Evolutionary conservation across 2,329 filamentous ascomycete genomes (phyloP).

Genomic region (Alternaria brassicicola): DNA sequence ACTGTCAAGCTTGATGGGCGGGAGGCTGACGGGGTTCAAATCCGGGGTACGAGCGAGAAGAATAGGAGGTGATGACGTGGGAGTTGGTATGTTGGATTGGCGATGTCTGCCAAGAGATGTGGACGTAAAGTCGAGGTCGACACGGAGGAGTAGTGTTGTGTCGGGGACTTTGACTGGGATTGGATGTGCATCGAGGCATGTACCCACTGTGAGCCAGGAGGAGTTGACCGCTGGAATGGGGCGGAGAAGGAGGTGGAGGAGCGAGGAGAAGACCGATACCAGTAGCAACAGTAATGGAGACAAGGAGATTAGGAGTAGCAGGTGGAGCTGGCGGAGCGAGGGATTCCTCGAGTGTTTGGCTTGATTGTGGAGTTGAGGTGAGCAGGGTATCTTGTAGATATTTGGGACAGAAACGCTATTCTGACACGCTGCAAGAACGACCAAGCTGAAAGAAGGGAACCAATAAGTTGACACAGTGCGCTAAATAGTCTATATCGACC

Average conservation of each 20-base stretch:
- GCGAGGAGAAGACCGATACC: neutral
- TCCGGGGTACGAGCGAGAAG: neutral
- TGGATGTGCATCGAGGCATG: neutral
- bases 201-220: neutral
- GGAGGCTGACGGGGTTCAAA: no score
- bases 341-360: neutral
- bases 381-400: neutral
- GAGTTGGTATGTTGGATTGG: neutral
- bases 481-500: neutral
- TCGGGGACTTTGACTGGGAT: neutral
- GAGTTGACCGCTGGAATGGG: neutral
- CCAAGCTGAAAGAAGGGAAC: neutral
- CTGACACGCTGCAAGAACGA: neutral
- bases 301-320: neutral
- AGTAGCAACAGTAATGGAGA: neutral
- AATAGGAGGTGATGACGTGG: accelerated
- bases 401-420: neutral
- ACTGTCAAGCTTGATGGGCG: neutral
- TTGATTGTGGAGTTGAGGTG: neutral
- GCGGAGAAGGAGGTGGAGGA: neutral
- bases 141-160: neutral
- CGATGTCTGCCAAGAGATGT: neutral
- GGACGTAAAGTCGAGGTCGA: neutral
- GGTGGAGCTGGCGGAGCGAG: neutral
- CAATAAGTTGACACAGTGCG: neutral